Evolutionary conservation across 345 rosid genomes (phyloP).

Genomic region (Gossypium stocksii): DNA sequence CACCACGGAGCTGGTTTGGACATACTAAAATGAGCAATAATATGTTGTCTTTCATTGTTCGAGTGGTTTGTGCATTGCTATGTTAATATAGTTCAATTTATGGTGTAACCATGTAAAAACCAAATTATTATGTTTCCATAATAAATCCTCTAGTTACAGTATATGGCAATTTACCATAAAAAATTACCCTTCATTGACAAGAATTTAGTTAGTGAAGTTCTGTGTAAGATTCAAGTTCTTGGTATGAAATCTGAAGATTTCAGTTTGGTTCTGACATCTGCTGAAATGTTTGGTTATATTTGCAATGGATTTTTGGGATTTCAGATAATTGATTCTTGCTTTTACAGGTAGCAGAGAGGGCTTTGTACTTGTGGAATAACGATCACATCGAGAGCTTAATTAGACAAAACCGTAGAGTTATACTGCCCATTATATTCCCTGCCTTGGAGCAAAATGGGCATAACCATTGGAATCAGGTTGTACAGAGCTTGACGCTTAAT

Average conservation of each 20-base stretch:
- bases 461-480: slow-evolving; percentile 72
- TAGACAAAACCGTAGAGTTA: slow-evolving; percentile 53
- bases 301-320: not conserved
- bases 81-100: not conserved
- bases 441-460: slow-evolving; percentile 57
- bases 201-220: not conserved
- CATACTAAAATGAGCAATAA: not conserved
- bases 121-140: not conserved
- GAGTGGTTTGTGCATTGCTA: not conserved
- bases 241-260: not conserved
- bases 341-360: slow-evolving; percentile 68
- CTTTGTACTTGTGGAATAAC: slow-evolving; percentile 70
- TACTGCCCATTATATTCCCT: slow-evolving; percentile 63
- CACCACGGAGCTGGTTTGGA: not conserved
- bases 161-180: not conserved
- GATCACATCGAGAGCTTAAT: slow-evolving; percentile 67
- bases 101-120: slow-evolving; percentile 1
- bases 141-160: not conserved
- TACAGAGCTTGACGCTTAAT: slow-evolving; percentile 62
- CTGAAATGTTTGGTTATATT: not conserved
- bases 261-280: not conserved
- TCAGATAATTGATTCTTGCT: not conserved
- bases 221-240: not conserved
- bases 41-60: not conserved
- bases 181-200: not conserved